Percentiles rank a stretch among this genome's conserved stretches.
Conservation (phyloP, 306 rosid species). For the Cucurbita ficifolia region DNA sequence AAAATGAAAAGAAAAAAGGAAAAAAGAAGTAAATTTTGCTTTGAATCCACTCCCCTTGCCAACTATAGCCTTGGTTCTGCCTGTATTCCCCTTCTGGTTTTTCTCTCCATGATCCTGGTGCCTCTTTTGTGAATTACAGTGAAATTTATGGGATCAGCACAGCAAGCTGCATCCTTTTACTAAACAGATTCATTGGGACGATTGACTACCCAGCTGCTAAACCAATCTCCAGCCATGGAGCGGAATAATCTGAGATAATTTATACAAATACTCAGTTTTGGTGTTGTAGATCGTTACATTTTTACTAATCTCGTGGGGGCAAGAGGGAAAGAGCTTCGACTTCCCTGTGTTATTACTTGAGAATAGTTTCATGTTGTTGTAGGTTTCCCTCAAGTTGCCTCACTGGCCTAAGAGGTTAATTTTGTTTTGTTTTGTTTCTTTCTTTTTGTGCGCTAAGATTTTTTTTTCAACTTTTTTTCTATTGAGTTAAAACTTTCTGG, state of each 20-base stretch:
- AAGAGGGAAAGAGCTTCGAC: neutral
- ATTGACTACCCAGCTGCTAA: neutral
- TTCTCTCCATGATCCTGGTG: neutral
- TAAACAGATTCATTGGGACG: neutral
- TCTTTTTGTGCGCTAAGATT: neutral
- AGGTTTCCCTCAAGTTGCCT: neutral
- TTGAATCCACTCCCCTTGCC: neutral
- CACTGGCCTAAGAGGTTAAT: neutral
- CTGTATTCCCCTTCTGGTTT: neutral
- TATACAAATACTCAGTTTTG: neutral
- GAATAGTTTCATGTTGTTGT: neutral
- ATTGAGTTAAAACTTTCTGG: neutral
- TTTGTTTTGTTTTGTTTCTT: neutral
- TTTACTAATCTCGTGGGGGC: neutral
- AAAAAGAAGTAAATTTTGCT: conserved; percentile 4
- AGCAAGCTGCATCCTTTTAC: neutral
- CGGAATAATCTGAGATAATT: neutral
- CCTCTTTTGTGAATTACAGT: neutral
- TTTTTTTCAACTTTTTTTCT: neutral
- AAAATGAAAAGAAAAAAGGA: conserved; percentile 10
- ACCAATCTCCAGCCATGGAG: neutral
- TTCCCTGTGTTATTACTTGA: neutral
- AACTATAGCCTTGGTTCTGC: neutral
- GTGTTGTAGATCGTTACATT: neutral
- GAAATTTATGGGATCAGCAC: neutral